Evolutionary conservation across 345 rosid genomes (phyloP).

Genomic region (Clarkia xantiana): DNA sequence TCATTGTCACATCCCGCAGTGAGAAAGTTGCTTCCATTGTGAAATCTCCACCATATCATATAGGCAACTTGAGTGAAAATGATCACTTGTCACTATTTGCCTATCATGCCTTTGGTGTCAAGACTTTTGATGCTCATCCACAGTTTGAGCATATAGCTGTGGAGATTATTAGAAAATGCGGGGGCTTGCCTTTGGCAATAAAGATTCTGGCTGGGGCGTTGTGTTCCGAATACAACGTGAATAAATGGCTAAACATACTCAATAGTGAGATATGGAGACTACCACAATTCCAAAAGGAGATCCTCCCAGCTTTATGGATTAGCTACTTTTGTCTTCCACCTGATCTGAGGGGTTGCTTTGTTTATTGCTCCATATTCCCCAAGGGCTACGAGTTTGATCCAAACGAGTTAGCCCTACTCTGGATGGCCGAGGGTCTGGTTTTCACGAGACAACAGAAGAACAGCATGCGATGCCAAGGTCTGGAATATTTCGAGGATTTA

Average conservation of each 20-base stretch:
- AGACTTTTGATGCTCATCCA: not conserved
- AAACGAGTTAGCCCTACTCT: slow-evolving; percentile 11
- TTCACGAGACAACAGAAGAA: slow-evolving; percentile 6
- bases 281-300: slow-evolving; percentile 1
- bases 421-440: slow-evolving; percentile 18
- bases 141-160: slow-evolving; percentile 1
- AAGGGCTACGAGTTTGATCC: slow-evolving; percentile 11
- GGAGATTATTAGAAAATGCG: slow-evolving; percentile 7
- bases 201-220: slow-evolving; percentile 12
- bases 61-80: slow-evolving; percentile 8
- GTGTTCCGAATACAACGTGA: slow-evolving; percentile 1
- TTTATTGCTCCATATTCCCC: slow-evolving; percentile 14
- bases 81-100: slow-evolving; percentile 7
- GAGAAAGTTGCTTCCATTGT: slow-evolving; percentile 6
- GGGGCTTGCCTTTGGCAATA: slow-evolving; percentile 13
- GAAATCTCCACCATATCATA: not conserved
- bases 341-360: slow-evolving; percentile 14
- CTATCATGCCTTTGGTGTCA: slow-evolving; percentile 8
- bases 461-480: slow-evolving; percentile 13
- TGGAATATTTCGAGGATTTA: slow-evolving; percentile 12
- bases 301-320: slow-evolving; percentile 9
- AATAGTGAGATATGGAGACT: slow-evolving; percentile 6
- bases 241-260: slow-evolving; percentile 10
- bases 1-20: slow-evolving; percentile 11
- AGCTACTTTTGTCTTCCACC: slow-evolving; percentile 16